Evolutionary conservation across 164 flowering plant genomes (phyloP), one percentile per base, ranked within the genome.

Genomic region (Chloranthus sessilifolius): DNA sequence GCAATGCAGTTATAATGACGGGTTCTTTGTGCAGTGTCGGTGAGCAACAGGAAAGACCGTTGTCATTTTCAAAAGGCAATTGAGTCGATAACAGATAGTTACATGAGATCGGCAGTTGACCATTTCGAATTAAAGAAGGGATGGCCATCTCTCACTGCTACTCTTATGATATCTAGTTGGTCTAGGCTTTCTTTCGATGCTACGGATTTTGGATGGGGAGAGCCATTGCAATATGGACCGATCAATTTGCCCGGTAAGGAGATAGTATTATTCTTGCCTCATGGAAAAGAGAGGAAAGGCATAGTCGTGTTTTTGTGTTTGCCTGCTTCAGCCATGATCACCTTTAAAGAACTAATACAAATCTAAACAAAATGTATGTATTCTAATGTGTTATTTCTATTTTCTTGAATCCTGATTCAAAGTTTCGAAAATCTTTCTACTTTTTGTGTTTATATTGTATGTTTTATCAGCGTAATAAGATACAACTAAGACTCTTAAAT

Each of bases 201-300:
- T 6, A 39, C 56, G 2, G 57, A 68, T 28, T 68, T 68, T 46
- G 68, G 72, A 3, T 68, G 72, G 68, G 68, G 65, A 21, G 37
- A 58, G 33, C 60, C 67, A 6, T 5, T 40, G 7, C 48, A 49
- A 34, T 37, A 34, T 0, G 60, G 67, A 1, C 34, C 51, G 11
- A 54, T 44, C 2, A 44, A 23, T 11, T 8, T 58, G 20, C 62
- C 63, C 3, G 55, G 52, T 45, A 66, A 65, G 29, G 67, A 64
- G 41, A 62, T 67, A 26, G 49, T 38, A 15, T 30, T 67, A 24
- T 50, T 64, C 24, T 35, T 67, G 5, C 50, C 68, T 2, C 53
- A 58, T 24, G 76, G 67, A 12, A 40, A 59, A 27, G 67, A 53
- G 22, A 54, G 43, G 40, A 55, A 47, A 31, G 44, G 56, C 37